These are phyloP conservation scores for Lachancea thermotolerans DNA, from an alignment of 805 yeast genomes.

Conservation along the genomic window DNA sequence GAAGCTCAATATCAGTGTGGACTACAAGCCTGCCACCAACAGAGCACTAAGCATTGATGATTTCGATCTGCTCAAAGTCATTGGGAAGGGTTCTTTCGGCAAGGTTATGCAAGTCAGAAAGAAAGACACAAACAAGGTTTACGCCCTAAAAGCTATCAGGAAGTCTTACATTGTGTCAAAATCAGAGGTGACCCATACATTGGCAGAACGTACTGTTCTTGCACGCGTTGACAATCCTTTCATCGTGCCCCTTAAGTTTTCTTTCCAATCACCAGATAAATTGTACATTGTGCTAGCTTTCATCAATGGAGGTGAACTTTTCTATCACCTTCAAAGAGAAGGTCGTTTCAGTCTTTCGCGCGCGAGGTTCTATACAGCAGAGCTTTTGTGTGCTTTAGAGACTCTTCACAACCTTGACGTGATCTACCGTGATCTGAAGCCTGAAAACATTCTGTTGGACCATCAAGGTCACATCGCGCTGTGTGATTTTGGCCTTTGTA, in stretches of 20 bases:
- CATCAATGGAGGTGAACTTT: conserved; percentile 94
- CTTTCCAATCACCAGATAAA: conserved; percentile 96
- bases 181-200: conserved; percentile 91
- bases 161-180: conserved; percentile 92
- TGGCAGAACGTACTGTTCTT: conserved; percentile 92
- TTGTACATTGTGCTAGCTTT: conserved; percentile 84
- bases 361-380: conserved; percentile 90
- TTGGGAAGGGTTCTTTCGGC: conserved; percentile 97
- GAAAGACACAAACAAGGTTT: conserved; percentile 89
- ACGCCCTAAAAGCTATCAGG: conserved; percentile 89
- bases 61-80: conserved; percentile 86
- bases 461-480: conserved; percentile 97
- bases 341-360: conserved; percentile 85
- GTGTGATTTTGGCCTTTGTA: conserved; percentile 96
- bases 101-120: conserved; percentile 98
- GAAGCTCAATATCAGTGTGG: conserved; percentile 54
- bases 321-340: conserved; percentile 86
- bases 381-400: conserved; percentile 86
- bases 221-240: conserved; percentile 92
- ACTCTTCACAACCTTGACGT: conserved; percentile 86
- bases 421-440: conserved; percentile 91
- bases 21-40: conserved; percentile 59
- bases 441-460: conserved; percentile 89
- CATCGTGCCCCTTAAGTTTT: conserved; percentile 91
- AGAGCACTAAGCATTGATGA: conserved; percentile 80